phyloP scores from a whole-genome alignment of 2,329 filamentous ascomycete species.

The Sphaerulina vaccinii region DNA sequence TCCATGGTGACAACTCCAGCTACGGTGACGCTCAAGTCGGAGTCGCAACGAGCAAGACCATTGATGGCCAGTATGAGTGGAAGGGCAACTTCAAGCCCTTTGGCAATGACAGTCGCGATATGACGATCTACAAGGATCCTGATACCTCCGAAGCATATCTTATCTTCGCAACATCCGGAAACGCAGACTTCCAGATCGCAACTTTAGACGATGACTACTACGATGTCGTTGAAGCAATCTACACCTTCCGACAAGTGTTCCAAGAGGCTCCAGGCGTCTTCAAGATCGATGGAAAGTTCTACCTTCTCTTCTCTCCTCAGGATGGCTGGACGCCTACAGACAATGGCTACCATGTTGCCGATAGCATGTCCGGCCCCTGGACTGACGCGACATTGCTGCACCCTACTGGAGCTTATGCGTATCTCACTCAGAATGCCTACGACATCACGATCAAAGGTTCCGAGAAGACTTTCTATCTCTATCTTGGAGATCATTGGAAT shows the following conservation, averaged over 20 bases:
- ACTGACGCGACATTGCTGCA: slow-evolving; percentile 60
- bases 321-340: slow-evolving; percentile 56
- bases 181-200: slow-evolving; percentile 31
- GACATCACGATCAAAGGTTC: slow-evolving; percentile 50
- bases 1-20: slow-evolving; percentile 63
- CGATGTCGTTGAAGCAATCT: slow-evolving; percentile 24
- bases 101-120: slow-evolving; percentile 56
- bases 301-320: slow-evolving; percentile 59
- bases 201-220: slow-evolving; percentile 30
- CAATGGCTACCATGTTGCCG: slow-evolving; percentile 62
- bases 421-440: slow-evolving; percentile 60
- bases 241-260: slow-evolving; percentile 27
- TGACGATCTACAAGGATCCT: slow-evolving; percentile 59
- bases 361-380: slow-evolving; percentile 60
- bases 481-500: slow-evolving; percentile 68
- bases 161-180: slow-evolving; percentile 48
- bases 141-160: slow-evolving; percentile 62
- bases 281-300: slow-evolving; percentile 61
- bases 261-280: slow-evolving; percentile 62
- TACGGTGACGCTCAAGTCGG: slow-evolving; percentile 66
- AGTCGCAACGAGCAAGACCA: slow-evolving; percentile 58
- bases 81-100: slow-evolving; percentile 49
- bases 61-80: slow-evolving; percentile 62
- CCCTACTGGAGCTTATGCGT: slow-evolving; percentile 57
- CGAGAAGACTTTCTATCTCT: slow-evolving; percentile 47